A percentile compares a stretch with the other conserved stretches of the same genome.
Evolutionary conservation across 306 rosid genomes (phyloP).

Genomic region (Lathyrus oleraceus): DNA sequence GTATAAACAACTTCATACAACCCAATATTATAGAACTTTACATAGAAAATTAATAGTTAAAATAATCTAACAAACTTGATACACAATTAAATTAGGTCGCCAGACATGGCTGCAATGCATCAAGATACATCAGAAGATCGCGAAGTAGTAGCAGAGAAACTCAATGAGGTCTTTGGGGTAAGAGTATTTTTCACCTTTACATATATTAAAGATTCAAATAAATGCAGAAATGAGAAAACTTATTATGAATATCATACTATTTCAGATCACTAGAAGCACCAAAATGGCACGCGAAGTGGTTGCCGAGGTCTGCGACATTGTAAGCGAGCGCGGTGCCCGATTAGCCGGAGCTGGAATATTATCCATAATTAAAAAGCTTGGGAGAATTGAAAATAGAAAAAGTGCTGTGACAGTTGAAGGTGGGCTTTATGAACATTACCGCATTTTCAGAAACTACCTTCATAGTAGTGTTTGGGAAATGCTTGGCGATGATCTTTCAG

Average conservation of each 20-base stretch:
- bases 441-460: constrained; percentile 69
- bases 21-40: neutral
- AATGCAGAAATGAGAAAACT: neutral
- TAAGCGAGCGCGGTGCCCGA: constrained; percentile 66
- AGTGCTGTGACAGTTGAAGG: constrained; percentile 69
- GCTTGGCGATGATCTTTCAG: constrained; percentile 67
- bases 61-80: neutral
- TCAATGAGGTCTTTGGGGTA: constrained; percentile 60
- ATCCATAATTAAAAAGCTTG: constrained; percentile 63
- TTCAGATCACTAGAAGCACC: constrained; percentile 46
- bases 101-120: constrained; percentile 77
- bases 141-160: constrained; percentile 58
- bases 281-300: constrained; percentile 57
- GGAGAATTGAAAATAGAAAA: constrained; percentile 53
- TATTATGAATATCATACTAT: constrained; percentile 1
- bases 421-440: constrained; percentile 66
- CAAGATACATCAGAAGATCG: constrained; percentile 71
- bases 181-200: neutral
- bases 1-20: too few relatives aligned
- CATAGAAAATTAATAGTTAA: neutral
- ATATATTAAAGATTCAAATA: neutral
- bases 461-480: constrained; percentile 75
- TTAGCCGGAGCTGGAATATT: constrained; percentile 73
- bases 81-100: constrained; percentile 41
- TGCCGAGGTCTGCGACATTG: constrained; percentile 71